Evolutionary conservation across 176 grass and related monocot genomes (phyloP), one percentile per base, ranked within the genome.

Genomic region (Ananas comosus): DNA sequence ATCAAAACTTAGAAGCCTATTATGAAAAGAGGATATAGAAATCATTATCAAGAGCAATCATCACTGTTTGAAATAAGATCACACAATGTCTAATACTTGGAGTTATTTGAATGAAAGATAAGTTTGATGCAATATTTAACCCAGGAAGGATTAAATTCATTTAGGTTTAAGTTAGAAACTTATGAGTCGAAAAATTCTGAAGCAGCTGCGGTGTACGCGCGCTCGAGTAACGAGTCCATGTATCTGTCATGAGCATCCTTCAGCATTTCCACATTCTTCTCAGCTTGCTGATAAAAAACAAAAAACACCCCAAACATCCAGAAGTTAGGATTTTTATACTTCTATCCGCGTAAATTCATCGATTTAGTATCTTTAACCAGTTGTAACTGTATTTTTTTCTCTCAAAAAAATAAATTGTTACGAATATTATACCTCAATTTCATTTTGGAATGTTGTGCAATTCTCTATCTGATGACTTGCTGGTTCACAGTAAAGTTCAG

Each of bases 371-470:
- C 29, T 33, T 33, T 33, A 33, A 33, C 29, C 29, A 33, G 3
- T 33, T 33, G 29, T 33, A 33, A 33, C 0, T 2, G 0, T 42
- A 7, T 42, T 42, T 42, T 6, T 42, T 42, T 42, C 6, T 42
- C 33, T 42, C 5, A 7, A 7, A 42, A 42, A 7, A 42, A 42
- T 4, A 42, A 42, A 42, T 6, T 42, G 33, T 42, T 72, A 13
- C 51, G 48, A 66, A 33, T 63, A 33, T 21, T 64, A 71, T 81
- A 85, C 78, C 78, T 85, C 73, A 24, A 21, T 56, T 49, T 81
- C 64, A 58, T 77, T 69, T 78, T 50, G 63, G 64, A 85, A 64
- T 64, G 61, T 63, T 49, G 28, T 25, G 50, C 73, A 50, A 42
- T 42, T 42, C 33, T 42, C 33, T 42, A 42, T 42, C 33, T 42